Conservation (phyloP, 352 stramenopile species). For the Pythium rhizo-oryzae region DNA sequence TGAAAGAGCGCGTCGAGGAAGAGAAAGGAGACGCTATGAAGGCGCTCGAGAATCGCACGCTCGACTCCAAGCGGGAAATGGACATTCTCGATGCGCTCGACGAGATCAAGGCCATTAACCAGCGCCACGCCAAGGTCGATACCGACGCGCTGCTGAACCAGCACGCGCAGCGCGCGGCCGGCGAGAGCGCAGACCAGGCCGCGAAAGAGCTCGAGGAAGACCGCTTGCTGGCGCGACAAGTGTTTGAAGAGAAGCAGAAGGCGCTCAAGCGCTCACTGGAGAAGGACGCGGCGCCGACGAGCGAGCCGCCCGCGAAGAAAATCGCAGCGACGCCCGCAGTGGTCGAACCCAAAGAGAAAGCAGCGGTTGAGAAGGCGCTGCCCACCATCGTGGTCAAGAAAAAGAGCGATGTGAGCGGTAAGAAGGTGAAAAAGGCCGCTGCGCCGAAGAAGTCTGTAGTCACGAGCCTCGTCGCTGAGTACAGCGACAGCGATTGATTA, state of each 20-base stretch:
- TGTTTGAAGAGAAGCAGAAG: constrained; percentile 54
- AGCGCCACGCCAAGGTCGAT: constrained; percentile 92
- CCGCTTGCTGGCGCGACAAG: constrained; percentile 42
- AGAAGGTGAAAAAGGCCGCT: constrained; percentile 34
- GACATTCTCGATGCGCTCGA: constrained; percentile 98
- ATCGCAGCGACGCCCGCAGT: constrained; percentile 11
- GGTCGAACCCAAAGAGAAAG: constrained; percentile 25
- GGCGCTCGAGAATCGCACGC: constrained; percentile 97
- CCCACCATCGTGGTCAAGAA: constrained; percentile 33
- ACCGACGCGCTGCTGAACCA: constrained; percentile 77
- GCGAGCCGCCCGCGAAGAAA: constrained; percentile 22
- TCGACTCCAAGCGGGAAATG: constrained; percentile 99
- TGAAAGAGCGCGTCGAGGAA: constrained; percentile 85
- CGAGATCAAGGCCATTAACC: constrained; percentile 98
- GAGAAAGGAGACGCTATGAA: constrained; percentile 98
- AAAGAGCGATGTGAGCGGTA: constrained; percentile 38
- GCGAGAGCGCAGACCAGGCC: constrained; percentile 43
- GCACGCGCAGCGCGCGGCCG: constrained; percentile 25
- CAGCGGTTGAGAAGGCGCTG: constrained; percentile 17
- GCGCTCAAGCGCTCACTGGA: constrained; percentile 33
- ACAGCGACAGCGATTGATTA: constrained; percentile 68
- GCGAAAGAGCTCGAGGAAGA: constrained; percentile 58
- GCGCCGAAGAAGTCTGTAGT: constrained; percentile 37
- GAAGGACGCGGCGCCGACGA: constrained; percentile 1
- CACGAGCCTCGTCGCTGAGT: constrained; percentile 70